phyloP scores from a whole-genome alignment of 2,329 filamentous ascomycete species.

The Botrytis byssoidea region DNA sequence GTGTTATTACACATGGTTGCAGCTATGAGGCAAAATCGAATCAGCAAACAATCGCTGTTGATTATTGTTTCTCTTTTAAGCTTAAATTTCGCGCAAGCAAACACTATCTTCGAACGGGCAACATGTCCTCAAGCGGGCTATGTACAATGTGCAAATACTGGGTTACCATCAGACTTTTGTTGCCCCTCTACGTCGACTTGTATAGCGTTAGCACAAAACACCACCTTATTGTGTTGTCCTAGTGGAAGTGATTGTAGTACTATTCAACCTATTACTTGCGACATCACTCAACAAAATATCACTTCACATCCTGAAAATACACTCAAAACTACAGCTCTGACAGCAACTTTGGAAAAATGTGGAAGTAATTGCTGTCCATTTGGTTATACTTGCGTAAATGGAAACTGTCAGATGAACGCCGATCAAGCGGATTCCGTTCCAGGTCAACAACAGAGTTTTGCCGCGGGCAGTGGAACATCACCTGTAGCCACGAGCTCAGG shows the following conservation, averaged over 20 bases:
- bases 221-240: constrained; percentile 72
- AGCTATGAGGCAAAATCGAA: constrained; percentile 29
- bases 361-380: constrained; percentile 66
- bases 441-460: constrained; percentile 26
- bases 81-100: constrained; percentile 42
- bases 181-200: constrained; percentile 57
- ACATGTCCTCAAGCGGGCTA: constrained; percentile 53
- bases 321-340: constrained; percentile 65
- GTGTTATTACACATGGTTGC: background rate
- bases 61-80: constrained; percentile 38
- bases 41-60: constrained; percentile 26
- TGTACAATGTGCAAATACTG: constrained; percentile 50
- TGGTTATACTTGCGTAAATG: constrained; percentile 59
- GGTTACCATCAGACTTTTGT: constrained; percentile 65
- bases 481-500: constrained; percentile 16
- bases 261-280: constrained; percentile 65
- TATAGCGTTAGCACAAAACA: constrained; percentile 59
- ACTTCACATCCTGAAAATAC: constrained; percentile 54
- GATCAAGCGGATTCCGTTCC: constrained; percentile 47
- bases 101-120: constrained; percentile 45
- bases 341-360: constrained; percentile 56
- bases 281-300: constrained; percentile 60
- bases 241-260: constrained; percentile 53
- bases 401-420: constrained; percentile 51
- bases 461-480: constrained; percentile 32